Conservation (phyloP, 305 asterid species). For the Fraxinus greggii region DNA sequence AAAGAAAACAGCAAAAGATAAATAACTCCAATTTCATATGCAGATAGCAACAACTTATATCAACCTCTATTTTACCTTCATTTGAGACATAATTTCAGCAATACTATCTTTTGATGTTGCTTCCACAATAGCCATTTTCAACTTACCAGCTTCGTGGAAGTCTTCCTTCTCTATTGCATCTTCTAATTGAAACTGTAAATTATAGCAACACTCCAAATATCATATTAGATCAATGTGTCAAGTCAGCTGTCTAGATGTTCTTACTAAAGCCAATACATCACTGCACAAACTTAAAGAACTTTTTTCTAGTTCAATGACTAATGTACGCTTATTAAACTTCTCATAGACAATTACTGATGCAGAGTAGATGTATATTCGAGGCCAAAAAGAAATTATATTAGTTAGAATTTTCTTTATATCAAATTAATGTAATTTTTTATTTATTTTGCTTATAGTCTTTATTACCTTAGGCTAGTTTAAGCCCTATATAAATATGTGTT, state of each 20-base stretch:
- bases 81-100: constrained; percentile 70
- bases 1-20: constrained; percentile 18
- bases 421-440: neutral
- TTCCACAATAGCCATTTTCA: constrained; percentile 68
- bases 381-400: neutral
- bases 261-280: constrained; percentile 14
- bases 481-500: neutral
- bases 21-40: constrained; percentile 14
- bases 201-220: constrained; percentile 21
- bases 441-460: neutral
- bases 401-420: neutral
- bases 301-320: neutral
- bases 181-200: constrained; percentile 81
- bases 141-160: constrained; percentile 79
- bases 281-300: neutral
- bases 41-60: constrained; percentile 13
- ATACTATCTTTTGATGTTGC: constrained; percentile 73
- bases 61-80: constrained; percentile 53
- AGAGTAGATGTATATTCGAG: neutral
- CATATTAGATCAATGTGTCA: constrained; percentile 11
- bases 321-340: neutral
- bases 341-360: neutral
- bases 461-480: neutral
- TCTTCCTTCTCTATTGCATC: constrained; percentile 92
- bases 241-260: constrained; percentile 3